Conservation (phyloP, 352 stramenopile species). For the Phytophthora lateralis region DNA sequence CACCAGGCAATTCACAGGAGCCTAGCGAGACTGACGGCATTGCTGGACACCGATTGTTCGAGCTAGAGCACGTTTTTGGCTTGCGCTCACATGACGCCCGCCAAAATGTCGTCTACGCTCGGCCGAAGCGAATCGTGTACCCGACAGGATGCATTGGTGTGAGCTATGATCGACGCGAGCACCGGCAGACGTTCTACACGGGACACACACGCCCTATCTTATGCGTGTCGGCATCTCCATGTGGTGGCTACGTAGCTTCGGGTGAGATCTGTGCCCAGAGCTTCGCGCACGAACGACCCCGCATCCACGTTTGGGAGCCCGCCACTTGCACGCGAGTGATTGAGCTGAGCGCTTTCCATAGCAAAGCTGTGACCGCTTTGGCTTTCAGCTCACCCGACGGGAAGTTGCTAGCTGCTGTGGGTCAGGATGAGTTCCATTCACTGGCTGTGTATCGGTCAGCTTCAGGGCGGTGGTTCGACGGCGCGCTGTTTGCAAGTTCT, state of each 20-base stretch:
- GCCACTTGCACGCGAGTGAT: constrained; percentile 53
- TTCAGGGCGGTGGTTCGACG: constrained; percentile 69
- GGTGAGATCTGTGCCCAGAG: constrained; percentile 73
- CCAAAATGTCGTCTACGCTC: constrained; percentile 64
- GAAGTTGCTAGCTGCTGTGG: constrained; percentile 61
- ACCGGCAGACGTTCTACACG: constrained; percentile 70
- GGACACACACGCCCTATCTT: constrained; percentile 65
- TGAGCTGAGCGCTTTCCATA: constrained; percentile 68
- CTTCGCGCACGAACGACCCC: constrained; percentile 56
- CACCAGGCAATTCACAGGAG: constrained; percentile 42
- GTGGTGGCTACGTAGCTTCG: constrained; percentile 68
- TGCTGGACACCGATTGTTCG: constrained; percentile 41
- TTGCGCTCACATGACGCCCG: constrained; percentile 61
- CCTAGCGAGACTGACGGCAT: constrained; percentile 46
- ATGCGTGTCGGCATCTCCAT: constrained; percentile 48
- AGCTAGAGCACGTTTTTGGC: constrained; percentile 76
- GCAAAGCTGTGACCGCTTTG: constrained; percentile 69
- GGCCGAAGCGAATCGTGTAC: constrained; percentile 70
- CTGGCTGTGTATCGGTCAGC: constrained; percentile 69
- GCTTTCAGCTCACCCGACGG: constrained; percentile 51
- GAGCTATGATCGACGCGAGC: constrained; percentile 76
- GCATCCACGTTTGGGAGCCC: constrained; percentile 80
- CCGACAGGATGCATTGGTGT: constrained; percentile 64
- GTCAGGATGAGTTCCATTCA: constrained; percentile 80
- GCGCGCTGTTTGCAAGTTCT: constrained; percentile 51